Base-by-base conservation (phyloP, 495 filamentous ascomycete species). In the Cladorrhinum samala region DNA sequence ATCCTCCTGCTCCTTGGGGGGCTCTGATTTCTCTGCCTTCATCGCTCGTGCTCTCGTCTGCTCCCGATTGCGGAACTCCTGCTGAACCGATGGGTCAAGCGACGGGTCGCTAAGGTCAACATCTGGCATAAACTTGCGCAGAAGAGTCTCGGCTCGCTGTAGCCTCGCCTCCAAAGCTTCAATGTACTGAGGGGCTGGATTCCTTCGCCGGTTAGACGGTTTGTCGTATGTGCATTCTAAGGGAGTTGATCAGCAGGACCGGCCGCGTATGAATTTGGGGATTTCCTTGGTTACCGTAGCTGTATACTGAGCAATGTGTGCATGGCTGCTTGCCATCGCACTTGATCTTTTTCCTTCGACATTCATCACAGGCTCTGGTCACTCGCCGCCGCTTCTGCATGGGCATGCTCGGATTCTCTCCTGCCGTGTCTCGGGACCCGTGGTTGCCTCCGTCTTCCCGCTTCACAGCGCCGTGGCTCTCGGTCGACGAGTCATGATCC, bases 261-360 rank as follows among this genome's bases (percentile, higher is more conserved):
- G 49, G 37, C 17, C 23, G 13, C 8, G 24, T 43, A 52, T 43
- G 2, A 1, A 36, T 20, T 18, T 52, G 38, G 27, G 27, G 27
- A 33, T 45, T 49, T 40, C 68, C 7, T 2, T 33, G 14, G 81
- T 70, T 80, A 98, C 93, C 93, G 76, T 97, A 98, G 69, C 88
- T 95, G 70, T 98, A 97, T 36, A 96, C 89, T 6, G 90, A 94
- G 71, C 93, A 98, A 68, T 96, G 93, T 2, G 93, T 95, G 69
- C 93, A 98, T 8, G 93, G 94, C 68, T 96, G 91, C 71, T 95
- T 95, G 52, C 93, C 93, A 65, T 96, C 92, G 63, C 92, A 97
- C 69, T 96, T 98, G 68, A 97, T 96, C 70, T 98, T 98, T 71
- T 98, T 98, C 59, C 93, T 78, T 44, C 93, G 81, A 65, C 91